phyloP scores from a whole-genome alignment of 1,139 yeast species.

The Candida sanyaensis region DNA sequence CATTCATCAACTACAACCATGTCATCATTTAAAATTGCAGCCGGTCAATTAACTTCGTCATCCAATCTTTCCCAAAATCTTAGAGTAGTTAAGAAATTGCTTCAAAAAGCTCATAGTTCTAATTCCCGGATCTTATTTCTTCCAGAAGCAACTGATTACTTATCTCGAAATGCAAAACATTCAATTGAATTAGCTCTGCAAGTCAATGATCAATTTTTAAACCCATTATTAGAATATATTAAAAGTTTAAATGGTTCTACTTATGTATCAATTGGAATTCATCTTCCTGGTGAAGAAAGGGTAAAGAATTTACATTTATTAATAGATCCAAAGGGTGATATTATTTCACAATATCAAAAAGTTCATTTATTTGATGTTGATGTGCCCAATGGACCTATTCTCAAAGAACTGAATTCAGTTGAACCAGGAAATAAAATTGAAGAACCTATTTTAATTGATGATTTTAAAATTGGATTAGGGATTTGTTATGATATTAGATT shows the following conservation, averaged over 20 bases:
- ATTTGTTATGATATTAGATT: constrained; percentile 89
- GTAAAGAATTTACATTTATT: constrained; percentile 75
- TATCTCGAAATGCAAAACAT: constrained; percentile 69
- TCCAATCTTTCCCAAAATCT: constrained; percentile 63
- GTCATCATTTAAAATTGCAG: constrained; percentile 52
- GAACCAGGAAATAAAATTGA: constrained; percentile 68
- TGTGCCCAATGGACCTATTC: constrained; percentile 70
- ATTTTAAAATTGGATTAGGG: constrained; percentile 68
- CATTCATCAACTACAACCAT: background rate
- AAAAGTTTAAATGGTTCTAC: constrained; percentile 22
- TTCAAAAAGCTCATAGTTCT: constrained; percentile 58
- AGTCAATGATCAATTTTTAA: constrained; percentile 53
- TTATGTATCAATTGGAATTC: constrained; percentile 66
- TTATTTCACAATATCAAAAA: constrained; percentile 74
- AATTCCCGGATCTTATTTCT: constrained; percentile 71
- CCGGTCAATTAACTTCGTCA: constrained; percentile 85
- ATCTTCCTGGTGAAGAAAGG: constrained; percentile 60
- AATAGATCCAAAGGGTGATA: constrained; percentile 63
- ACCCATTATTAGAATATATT: constrained; percentile 51
- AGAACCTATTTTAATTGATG: constrained; percentile 47
- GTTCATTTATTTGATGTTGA: constrained; percentile 89
- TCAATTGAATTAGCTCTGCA: constrained; percentile 59
- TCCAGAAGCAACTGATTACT: constrained; percentile 93
- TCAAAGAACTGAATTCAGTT: constrained; percentile 77
- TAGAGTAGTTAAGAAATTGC: constrained; percentile 53